Evolutionary conservation across 2,329 filamentous ascomycete species (phyloP).

Genomic region (Penicillium sp.): DNA sequence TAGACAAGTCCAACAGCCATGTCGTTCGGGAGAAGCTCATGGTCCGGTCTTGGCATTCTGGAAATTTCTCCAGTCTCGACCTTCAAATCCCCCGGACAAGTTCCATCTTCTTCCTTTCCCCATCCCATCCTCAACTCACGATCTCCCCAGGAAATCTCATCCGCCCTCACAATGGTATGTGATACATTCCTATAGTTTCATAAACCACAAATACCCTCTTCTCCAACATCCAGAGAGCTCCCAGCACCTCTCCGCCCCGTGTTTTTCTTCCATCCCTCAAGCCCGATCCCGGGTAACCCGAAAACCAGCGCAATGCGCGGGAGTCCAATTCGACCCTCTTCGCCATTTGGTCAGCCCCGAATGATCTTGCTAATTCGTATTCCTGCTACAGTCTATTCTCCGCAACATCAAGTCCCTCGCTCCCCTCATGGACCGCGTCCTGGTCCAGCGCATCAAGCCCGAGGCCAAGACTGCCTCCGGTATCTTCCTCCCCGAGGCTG

Average conservation of each 20-base stretch:
- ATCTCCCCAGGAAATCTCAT: conserved; percentile 15
- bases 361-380: conserved; percentile 1
- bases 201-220: not conserved
- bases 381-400: conserved; percentile 55
- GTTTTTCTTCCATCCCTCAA: conserved; percentile 8
- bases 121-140: conserved; percentile 29
- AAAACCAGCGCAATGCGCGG: conserved; percentile 6
- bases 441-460: conserved; percentile 96
- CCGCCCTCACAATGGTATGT: conserved; percentile 26
- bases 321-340: not conserved
- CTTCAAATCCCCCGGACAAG: conserved; percentile 33
- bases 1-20: not conserved
- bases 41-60: conserved; percentile 43
- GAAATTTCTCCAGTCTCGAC: conserved; percentile 43
- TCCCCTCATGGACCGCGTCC: conserved; percentile 94
- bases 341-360: not conserved
- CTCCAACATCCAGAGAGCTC: not conserved
- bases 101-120: conserved; percentile 29
- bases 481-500: conserved; percentile 96
- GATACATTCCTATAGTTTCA: not conserved
- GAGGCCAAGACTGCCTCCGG: conserved; percentile 94
- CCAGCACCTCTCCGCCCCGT: not conserved
- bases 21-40: conserved; percentile 29
- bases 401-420: conserved; percentile 93
- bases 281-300: conserved; percentile 11